Evolutionary conservation across 192 early-diverging fungal species (phyloP).

Genomic region (Umbelopsis vinacea): DNA sequence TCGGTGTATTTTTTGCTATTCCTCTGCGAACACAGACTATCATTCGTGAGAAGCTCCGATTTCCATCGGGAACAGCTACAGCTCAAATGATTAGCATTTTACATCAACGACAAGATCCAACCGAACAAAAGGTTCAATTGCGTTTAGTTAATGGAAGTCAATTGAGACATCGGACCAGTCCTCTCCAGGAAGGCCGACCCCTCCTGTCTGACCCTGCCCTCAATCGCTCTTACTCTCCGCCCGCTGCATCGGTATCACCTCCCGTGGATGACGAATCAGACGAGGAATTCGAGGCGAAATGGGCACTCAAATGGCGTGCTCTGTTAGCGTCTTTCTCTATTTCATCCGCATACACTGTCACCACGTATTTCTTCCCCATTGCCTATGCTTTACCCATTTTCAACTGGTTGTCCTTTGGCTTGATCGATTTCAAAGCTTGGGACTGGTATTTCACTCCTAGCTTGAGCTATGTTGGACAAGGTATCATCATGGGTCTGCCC

Average conservation of each 20-base stretch:
- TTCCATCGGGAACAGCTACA: constrained; percentile 87
- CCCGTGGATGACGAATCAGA: constrained; percentile 2
- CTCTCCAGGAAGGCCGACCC: background rate
- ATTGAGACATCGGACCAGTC: constrained; percentile 4
- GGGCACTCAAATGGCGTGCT: constrained; percentile 62
- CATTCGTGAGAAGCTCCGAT: constrained; percentile 78
- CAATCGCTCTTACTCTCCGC: constrained; percentile 13
- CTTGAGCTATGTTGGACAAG: constrained; percentile 78
- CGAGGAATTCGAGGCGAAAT: constrained; percentile 54
- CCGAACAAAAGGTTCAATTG: background rate
- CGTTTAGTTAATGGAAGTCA: background rate
- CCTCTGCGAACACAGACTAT: constrained; percentile 80
- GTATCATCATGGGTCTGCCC: constrained; percentile 82
- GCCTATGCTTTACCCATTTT: constrained; percentile 62
- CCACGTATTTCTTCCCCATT: constrained; percentile 64
- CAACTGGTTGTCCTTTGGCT: constrained; percentile 54
- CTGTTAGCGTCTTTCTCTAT: constrained; percentile 60
- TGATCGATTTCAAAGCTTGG: constrained; percentile 58
- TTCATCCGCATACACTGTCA: constrained; percentile 67
- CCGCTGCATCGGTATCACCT: constrained; percentile 16
- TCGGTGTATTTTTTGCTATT: constrained; percentile 90
- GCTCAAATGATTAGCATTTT: constrained; percentile 83
- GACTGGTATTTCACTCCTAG: constrained; percentile 75
- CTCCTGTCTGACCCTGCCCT: background rate
- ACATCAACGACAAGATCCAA: constrained; percentile 62